phyloP scores from a whole-genome alignment of 176 grass and related monocot species.

The Oropetium thomaeum region DNA sequence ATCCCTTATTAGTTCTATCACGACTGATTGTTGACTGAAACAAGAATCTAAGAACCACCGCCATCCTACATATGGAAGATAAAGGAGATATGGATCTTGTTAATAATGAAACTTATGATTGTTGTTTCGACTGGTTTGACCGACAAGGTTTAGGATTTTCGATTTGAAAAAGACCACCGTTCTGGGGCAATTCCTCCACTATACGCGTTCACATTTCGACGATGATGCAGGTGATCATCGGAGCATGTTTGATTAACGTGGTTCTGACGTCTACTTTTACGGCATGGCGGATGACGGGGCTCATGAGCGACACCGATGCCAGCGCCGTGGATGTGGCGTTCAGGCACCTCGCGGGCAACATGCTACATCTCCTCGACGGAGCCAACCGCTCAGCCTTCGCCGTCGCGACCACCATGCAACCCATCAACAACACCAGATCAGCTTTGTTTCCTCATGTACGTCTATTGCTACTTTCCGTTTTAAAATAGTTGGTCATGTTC shows the following conservation, averaged over 20 bases:
- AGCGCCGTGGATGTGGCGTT: neutral
- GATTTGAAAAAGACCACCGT: too few species aligned
- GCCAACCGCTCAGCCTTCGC: conserved; percentile 15
- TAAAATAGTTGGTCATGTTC: too few species aligned
- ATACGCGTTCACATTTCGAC: neutral
- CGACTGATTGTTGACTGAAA: neutral
- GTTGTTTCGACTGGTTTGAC: neutral
- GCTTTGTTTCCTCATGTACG: neutral
- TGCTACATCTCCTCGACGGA: neutral
- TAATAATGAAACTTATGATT: neutral
- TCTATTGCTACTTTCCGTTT: neutral
- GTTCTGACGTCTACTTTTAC: neutral
- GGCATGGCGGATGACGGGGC: neutral
- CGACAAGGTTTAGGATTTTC: too few species aligned
- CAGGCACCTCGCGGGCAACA: conserved; percentile 8
- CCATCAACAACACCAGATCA: neutral
- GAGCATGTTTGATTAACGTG: too few species aligned
- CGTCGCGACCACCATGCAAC: neutral
- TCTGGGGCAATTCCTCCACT: neutral
- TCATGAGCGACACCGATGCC: neutral
- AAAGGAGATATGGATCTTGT: neutral
- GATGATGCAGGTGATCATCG: conserved; percentile 1
- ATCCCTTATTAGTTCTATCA: neutral
- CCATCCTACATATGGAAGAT: too few species aligned
- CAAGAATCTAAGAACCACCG: neutral